Evolutionary conservation across 2,329 filamentous ascomycete species (phyloP).

Genomic region (Pseudocercospora ulei): DNA sequence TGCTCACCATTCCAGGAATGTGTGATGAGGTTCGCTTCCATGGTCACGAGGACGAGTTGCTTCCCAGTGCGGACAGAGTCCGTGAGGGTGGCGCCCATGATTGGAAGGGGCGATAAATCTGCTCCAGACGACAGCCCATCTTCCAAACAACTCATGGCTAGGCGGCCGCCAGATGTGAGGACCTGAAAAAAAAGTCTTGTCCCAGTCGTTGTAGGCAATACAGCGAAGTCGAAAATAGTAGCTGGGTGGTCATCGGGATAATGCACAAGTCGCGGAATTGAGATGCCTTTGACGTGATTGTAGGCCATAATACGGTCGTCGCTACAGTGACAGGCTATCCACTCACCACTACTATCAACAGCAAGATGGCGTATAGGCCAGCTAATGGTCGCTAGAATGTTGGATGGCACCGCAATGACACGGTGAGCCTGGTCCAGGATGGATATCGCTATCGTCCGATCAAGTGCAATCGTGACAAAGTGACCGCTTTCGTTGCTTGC

Average conservation of each 20-base stretch:
- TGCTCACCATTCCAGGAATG: slow-evolving; percentile 16
- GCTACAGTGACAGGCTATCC: slow-evolving; percentile 57
- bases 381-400: slow-evolving; percentile 21
- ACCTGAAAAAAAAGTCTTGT: slow-evolving; percentile 45
- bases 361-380: slow-evolving; percentile 47
- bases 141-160: slow-evolving; percentile 50
- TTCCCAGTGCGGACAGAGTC: slow-evolving; percentile 17
- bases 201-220: slow-evolving; percentile 30
- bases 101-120: slow-evolving; percentile 21
- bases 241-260: slow-evolving; percentile 51
- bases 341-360: slow-evolving; percentile 54
- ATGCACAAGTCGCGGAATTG: slow-evolving; percentile 48
- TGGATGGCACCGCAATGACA: slow-evolving; percentile 17
- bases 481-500: slow-evolving; percentile 54
- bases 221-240: slow-evolving; percentile 55
- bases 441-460: slow-evolving; percentile 49
- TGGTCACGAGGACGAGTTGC: slow-evolving; percentile 23
- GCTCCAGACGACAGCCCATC: slow-evolving; percentile 27
- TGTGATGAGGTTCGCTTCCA: slow-evolving; percentile 21
- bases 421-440: slow-evolving; percentile 23
- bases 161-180: slow-evolving; percentile 54
- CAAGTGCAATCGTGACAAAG: slow-evolving; percentile 60
- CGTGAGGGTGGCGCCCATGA: slow-evolving; percentile 25
- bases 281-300: slow-evolving; percentile 50
- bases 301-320: slow-evolving; percentile 53